These are phyloP conservation scores for Ampelomyces quisqualis DNA, from an alignment of 2,329 filamentous ascomycete genomes.

Conservation along the genomic window DNA sequence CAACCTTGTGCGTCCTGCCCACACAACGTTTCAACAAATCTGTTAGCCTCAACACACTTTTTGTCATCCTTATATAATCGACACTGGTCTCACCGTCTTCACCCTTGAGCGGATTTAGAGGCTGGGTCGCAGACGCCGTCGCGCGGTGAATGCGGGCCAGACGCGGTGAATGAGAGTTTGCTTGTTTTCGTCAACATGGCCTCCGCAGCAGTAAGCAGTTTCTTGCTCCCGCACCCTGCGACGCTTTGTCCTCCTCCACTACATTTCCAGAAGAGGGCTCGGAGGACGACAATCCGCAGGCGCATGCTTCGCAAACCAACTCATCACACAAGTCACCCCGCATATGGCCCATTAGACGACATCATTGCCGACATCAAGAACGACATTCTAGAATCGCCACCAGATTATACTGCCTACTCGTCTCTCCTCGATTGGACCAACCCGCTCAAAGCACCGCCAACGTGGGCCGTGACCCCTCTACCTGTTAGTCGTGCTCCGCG, in stretches of 20 bases:
- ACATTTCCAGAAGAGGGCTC: constrained; percentile 32
- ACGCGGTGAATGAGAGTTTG: constrained; percentile 1
- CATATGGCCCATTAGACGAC: constrained; percentile 35
- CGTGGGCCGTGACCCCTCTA: constrained; percentile 29
- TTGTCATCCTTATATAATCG: neutral
- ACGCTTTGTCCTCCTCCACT: constrained; percentile 32
- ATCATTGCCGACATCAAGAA: constrained; percentile 39
- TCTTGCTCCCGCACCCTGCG: constrained; percentile 13
- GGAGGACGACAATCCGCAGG: constrained; percentile 28
- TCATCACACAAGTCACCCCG: constrained; percentile 10
- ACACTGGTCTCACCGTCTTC: too few species aligned
- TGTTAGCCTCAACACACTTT: too few species aligned
- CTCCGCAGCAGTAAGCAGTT: constrained; percentile 8
- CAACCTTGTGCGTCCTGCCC: too few species aligned
- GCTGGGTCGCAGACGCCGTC: constrained; percentile 12
- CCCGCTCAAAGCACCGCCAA: constrained; percentile 20
- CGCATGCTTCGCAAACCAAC: constrained; percentile 28
- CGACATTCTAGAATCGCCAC: constrained; percentile 28
- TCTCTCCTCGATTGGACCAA: constrained; percentile 17
- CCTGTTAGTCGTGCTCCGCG: constrained; percentile 34
- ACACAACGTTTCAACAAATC: too few species aligned
- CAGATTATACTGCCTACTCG: constrained; percentile 11
- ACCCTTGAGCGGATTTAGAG: too few species aligned
- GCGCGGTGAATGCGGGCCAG: constrained; percentile 7
- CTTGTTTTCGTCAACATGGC: constrained; percentile 17